Evolutionary conservation across 257 asterid species (phyloP).

Genomic region (Fraxinus anomala): DNA sequence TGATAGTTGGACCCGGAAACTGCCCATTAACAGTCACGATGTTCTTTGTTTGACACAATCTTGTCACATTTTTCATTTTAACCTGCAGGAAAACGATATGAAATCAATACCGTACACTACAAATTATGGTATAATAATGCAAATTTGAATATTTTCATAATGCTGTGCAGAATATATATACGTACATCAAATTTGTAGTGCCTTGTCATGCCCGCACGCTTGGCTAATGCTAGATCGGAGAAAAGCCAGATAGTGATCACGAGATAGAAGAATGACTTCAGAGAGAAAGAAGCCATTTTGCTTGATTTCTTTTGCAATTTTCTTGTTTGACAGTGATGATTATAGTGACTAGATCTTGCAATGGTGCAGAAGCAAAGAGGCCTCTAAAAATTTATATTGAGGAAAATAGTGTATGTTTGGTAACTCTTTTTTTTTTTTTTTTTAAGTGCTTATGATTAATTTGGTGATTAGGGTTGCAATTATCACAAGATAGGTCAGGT

Average conservation of each 20-base stretch:
- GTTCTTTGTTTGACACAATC: constrained; percentile 59
- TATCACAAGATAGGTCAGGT: constrained; percentile 13
- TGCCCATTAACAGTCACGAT: constrained; percentile 65
- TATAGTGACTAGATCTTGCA: neutral
- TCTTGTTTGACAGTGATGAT: neutral
- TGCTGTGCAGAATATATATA: neutral
- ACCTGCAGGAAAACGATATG: constrained; percentile 30
- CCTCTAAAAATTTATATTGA: neutral
- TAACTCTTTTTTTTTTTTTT: too few species aligned
- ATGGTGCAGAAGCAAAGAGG: neutral
- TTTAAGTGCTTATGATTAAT: neutral
- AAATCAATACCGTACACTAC: neutral
- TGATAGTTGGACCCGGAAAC: constrained; percentile 64
- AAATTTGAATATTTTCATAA: neutral
- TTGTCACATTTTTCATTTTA: constrained; percentile 52
- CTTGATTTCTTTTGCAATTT: neutral
- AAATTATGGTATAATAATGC: neutral
- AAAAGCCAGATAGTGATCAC: constrained; percentile 28
- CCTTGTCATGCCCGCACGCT: constrained; percentile 43
- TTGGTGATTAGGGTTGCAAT: constrained; percentile 25
- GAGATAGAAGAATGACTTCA: constrained; percentile 17
- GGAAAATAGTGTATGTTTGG: constrained; percentile 24
- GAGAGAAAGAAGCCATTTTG: constrained; percentile 34
- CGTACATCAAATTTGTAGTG: constrained; percentile 58
- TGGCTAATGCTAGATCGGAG: constrained; percentile 34